Evolutionary conservation across 257 asterid species (phyloP).

Genomic region (Forsythia viridissima): DNA sequence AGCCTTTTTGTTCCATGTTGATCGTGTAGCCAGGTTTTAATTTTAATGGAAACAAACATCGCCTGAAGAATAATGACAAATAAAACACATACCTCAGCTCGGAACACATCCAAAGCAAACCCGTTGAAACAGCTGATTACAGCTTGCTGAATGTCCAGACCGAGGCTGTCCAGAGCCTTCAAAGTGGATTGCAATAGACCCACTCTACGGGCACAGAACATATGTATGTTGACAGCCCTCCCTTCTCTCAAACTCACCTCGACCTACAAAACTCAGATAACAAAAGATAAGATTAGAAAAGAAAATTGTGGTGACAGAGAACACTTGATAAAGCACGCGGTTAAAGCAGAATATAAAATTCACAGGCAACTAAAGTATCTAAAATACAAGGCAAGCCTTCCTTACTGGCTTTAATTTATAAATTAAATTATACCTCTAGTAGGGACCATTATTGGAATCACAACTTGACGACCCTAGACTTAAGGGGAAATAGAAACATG

Average conservation of each 20-base stretch:
- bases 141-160: constrained; percentile 90
- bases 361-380: neutral
- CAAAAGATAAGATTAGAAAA: neutral
- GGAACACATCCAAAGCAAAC: constrained; percentile 80
- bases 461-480: neutral
- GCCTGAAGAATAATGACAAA: neutral
- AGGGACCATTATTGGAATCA: neutral
- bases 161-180: constrained; percentile 81
- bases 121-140: constrained; percentile 97
- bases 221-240: constrained; percentile 78
- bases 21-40: neutral
- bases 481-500: neutral
- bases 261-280: constrained; percentile 40
- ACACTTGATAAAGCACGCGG: neutral
- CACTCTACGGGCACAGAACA: constrained; percentile 84
- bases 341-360: neutral
- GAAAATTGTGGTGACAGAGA: neutral
- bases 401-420: neutral
- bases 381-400: neutral
- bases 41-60: neutral
- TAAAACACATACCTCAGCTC: constrained; percentile 66
- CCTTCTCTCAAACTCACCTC: constrained; percentile 84
- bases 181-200: constrained; percentile 82
- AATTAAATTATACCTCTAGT: neutral
- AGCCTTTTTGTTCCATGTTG: neutral